Evolutionary conservation across 345 rosid species (phyloP), one percentile per base, ranked within the genome.

Genomic region (Aethionema arabicum): DNA sequence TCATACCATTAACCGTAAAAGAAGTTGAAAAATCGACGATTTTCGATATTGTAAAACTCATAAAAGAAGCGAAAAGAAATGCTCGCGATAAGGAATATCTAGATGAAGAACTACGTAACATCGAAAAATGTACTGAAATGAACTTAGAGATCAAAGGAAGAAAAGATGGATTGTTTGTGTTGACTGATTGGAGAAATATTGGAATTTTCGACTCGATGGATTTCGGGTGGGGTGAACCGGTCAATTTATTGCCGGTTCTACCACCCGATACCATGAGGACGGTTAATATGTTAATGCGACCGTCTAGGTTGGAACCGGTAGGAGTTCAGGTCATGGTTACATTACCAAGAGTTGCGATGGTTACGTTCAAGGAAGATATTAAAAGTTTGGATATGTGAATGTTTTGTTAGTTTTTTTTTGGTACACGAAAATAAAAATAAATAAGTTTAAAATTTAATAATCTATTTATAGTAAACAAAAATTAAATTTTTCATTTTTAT

Each of bases 221-320:
- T 35, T 68, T 68, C 12, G 66, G 72, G 6, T 68, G 66, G 66
- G 31, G 52, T 51, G 72, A 68, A 6, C 72, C 61, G 44, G 61
- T 68, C 3, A 60, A 52, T 32, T 12, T 68, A 3, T 27, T 68
- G 27, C 67, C 72, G 6, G 42, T 68, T 33, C 55, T 68, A 0
- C 66, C 66, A 12, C 6, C 13, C 2, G 55, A 68, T 37, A 42
- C 52, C 14, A 54, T 60, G 37, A 59, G 46, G 37, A 45, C 3
- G 12, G 8, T 60, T 37, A 43, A 45, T 44, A 51, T 68, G 48
- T 35, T 60, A 13, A 43, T 68, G 72, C 16, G 32, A 44, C 41
- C 72, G 5, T 68, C 72, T 3, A 52, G 31, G 29, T 14, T 52
- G 57, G 72, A 68, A 29, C 41, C 41, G 66, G 42, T 51, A 44